These are phyloP conservation scores for Sphaerostilbella broomeana DNA, from an alignment of 2,329 filamentous ascomycete species.

Conservation along the genomic window DNA sequence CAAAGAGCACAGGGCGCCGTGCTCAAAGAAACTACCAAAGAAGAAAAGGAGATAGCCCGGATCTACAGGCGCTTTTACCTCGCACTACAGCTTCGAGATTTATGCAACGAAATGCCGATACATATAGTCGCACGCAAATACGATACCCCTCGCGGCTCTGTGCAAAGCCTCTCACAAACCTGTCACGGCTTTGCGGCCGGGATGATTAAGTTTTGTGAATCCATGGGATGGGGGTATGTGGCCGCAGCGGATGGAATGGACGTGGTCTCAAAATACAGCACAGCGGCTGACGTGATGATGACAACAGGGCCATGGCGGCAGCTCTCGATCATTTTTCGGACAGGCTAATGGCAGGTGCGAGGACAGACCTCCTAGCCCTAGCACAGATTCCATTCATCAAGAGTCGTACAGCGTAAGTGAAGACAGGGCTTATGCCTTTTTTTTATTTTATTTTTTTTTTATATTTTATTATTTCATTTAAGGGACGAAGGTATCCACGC, in stretches of 20 bases:
- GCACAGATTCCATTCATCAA: slow-evolving; percentile 70
- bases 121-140: slow-evolving; percentile 65
- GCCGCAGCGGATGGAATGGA: too few relatives aligned
- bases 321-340: slow-evolving; percentile 71
- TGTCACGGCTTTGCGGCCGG: slow-evolving; percentile 74
- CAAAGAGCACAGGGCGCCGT: slow-evolving; percentile 58
- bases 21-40: slow-evolving; percentile 55
- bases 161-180: slow-evolving; percentile 67
- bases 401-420: slow-evolving; percentile 57
- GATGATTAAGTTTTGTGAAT: slow-evolving; percentile 72
- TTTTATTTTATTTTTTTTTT: too few relatives aligned
- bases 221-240: slow-evolving; percentile 63
- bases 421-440: too few relatives aligned
- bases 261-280: not conserved
- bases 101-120: slow-evolving; percentile 70
- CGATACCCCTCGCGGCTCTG: slow-evolving; percentile 59
- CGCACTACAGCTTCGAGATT: slow-evolving; percentile 68
- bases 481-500: not conserved
- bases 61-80: slow-evolving; percentile 69
- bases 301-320: slow-evolving; percentile 55
- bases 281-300: slow-evolving; percentile 13
- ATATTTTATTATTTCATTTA: not conserved
- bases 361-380: slow-evolving; percentile 62
- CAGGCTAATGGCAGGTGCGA: slow-evolving; percentile 64
- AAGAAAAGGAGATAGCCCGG: slow-evolving; percentile 54